Conservation (phyloP, 345 rosid species). For the Linum tenue region DNA sequence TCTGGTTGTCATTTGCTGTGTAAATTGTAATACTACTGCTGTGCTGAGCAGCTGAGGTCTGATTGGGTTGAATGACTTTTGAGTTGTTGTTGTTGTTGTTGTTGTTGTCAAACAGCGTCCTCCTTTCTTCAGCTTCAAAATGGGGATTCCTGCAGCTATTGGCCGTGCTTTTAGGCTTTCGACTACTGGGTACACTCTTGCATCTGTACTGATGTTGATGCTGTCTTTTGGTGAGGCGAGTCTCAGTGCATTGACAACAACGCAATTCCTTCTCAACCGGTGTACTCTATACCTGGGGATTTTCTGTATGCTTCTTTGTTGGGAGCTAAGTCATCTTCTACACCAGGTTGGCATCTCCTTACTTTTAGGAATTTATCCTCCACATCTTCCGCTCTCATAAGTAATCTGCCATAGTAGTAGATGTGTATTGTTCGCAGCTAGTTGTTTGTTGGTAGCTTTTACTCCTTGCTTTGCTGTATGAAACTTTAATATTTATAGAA, state of each 20-base stretch:
- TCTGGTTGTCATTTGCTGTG: not conserved
- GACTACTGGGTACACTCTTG: slow-evolving; percentile 31
- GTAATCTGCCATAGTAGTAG: not conserved
- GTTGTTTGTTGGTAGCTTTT: not conserved
- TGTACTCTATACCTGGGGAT: slow-evolving; percentile 44
- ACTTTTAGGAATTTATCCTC: not conserved
- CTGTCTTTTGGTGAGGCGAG: slow-evolving; percentile 16
- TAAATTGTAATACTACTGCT: not conserved
- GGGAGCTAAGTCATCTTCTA: slow-evolving; percentile 80
- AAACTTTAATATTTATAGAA: not conserved
- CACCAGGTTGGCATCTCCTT: slow-evolving; percentile 49
- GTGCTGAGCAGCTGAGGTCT: not conserved
- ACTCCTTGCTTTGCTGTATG: not conserved
- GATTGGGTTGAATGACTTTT: slow-evolving; percentile 1
- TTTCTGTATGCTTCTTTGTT: slow-evolving; percentile 59
- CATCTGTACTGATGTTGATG: slow-evolving; percentile 36
- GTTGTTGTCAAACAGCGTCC: slow-evolving; percentile 46
- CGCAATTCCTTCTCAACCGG: slow-evolving; percentile 43
- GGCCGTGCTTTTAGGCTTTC: slow-evolving; percentile 54
- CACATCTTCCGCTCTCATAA: not conserved
- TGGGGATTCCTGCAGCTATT: slow-evolving; percentile 57
- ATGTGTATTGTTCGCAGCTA: not conserved
- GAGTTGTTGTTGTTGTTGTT: slow-evolving; percentile 8
- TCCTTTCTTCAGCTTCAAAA: slow-evolving; percentile 76
- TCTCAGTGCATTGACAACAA: slow-evolving; percentile 27